Conservation (phyloP, 2,329 filamentous ascomycete genomes). For the Exophiala spinifera region DNA sequence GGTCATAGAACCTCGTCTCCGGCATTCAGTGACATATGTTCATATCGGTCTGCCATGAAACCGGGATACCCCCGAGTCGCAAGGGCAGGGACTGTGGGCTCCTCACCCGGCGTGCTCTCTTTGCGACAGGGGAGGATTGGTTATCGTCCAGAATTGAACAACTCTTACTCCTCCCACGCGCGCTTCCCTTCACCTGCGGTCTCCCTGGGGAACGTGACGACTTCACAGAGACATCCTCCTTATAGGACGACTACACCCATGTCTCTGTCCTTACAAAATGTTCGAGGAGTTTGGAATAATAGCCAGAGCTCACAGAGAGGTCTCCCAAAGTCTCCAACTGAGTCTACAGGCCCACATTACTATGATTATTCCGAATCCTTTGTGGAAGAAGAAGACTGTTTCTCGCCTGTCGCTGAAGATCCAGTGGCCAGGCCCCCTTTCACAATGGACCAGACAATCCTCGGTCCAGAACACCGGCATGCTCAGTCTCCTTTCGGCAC, state of each 20-base stretch:
- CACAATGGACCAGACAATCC: constrained; percentile 21
- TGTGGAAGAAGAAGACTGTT: constrained; percentile 24
- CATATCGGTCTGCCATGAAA: constrained; percentile 9
- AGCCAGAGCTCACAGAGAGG: constrained; percentile 15
- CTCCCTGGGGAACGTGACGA: constrained; percentile 4
- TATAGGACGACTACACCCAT: constrained; percentile 22
- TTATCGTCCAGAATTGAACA: constrained; percentile 25
- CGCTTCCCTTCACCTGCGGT: constrained; percentile 25
- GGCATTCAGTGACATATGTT: constrained; percentile 22
- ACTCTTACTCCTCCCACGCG: constrained; percentile 22
- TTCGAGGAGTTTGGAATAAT: constrained; percentile 15
- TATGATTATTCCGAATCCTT: constrained; percentile 32
- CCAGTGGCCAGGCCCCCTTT: constrained; percentile 6
- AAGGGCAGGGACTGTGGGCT: constrained; percentile 23
- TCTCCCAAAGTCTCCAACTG: constrained; percentile 25
- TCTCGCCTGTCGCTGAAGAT: constrained; percentile 11
- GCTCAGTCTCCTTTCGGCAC: constrained; percentile 30
- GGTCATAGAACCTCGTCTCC: constrained; percentile 20
- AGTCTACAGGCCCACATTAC: constrained; percentile 26
- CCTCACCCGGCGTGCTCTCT: constrained; percentile 23
- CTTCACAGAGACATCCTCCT: background rate
- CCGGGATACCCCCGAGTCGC: constrained; percentile 15
- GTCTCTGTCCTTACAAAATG: constrained; percentile 20
- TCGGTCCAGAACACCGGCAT: constrained; percentile 15
- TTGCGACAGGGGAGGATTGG: constrained; percentile 6